Conservation (phyloP, 2,329 filamentous ascomycete genomes). For the Stachybotrys chartarum region DNA sequence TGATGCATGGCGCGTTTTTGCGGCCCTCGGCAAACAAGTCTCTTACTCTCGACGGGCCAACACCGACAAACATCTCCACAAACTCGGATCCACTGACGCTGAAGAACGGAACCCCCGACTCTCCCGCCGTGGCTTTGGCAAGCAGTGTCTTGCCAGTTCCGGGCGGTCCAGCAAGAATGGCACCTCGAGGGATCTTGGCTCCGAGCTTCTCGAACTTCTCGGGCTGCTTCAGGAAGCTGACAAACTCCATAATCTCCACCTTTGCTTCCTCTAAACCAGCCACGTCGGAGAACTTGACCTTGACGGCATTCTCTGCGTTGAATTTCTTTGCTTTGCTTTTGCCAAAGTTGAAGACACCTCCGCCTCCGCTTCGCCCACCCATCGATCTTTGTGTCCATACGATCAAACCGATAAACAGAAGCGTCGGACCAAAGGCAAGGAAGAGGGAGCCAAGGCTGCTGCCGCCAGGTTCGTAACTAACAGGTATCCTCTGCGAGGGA, state of each 20-base stretch:
- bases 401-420: slow-evolving; percentile 78
- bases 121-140: slow-evolving; percentile 94
- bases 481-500: slow-evolving; percentile 79
- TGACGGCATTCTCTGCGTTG: slow-evolving; percentile 93
- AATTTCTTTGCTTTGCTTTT: slow-evolving; percentile 95
- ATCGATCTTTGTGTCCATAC: slow-evolving; percentile 74
- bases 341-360: slow-evolving; percentile 90
- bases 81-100: slow-evolving; percentile 98
- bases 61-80: slow-evolving; percentile 99
- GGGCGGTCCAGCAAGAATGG: slow-evolving; percentile 93
- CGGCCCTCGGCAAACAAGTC: slow-evolving; percentile 91
- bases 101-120: slow-evolving; percentile 96
- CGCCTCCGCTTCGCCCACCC: slow-evolving; percentile 54
- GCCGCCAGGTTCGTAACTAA: slow-evolving; percentile 76
- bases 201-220: slow-evolving; percentile 88
- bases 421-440: slow-evolving; percentile 73
- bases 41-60: slow-evolving; percentile 89
- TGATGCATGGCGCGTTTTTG: slow-evolving; percentile 96
- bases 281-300: slow-evolving; percentile 94
- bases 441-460: slow-evolving; percentile 68
- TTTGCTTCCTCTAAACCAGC: slow-evolving; percentile 98
- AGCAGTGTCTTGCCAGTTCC: slow-evolving; percentile 97
- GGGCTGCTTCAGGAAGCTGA: slow-evolving; percentile 91
- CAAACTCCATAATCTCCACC: slow-evolving; percentile 98
- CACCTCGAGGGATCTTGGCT: slow-evolving; percentile 94